phyloP scores from a whole-genome alignment of 108 stramenopile species.

The Bacterosira constricta region DNA sequence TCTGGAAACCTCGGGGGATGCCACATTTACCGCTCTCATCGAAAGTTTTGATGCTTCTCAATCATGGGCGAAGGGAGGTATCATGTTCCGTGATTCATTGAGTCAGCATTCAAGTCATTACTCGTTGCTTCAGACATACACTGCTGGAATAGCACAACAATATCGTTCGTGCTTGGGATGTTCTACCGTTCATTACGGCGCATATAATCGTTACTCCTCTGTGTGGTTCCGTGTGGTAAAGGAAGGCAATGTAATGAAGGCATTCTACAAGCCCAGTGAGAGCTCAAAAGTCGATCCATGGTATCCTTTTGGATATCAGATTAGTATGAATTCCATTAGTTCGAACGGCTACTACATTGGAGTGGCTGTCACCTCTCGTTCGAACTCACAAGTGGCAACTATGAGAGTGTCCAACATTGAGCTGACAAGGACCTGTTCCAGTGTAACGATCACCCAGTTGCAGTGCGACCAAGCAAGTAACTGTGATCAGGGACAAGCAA shows the following conservation, averaged over 20 bases:
- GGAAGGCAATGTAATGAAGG: conserved; percentile 27
- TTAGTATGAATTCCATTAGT: conserved; percentile 17
- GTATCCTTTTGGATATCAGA: conserved; percentile 28
- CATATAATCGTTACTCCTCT: background rate
- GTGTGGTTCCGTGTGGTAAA: conserved; percentile 40
- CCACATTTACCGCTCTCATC: conserved; percentile 23
- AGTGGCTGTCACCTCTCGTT: conserved; percentile 13
- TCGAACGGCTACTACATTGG: conserved; percentile 31
- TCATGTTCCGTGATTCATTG: conserved; percentile 32
- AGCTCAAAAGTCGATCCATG: conserved; percentile 12
- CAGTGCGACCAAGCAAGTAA: conserved; percentile 38
- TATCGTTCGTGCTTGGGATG: conserved; percentile 20
- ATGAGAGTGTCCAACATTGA: conserved; percentile 16
- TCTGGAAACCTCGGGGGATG: conserved; percentile 45
- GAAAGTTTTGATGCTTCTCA: conserved; percentile 4
- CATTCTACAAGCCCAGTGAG: conserved; percentile 24
- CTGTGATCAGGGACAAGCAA: conserved; percentile 17
- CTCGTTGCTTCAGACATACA: conserved; percentile 5
- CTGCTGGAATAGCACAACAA: conserved; percentile 19
- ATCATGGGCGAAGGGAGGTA: conserved; percentile 40
- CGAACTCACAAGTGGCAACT: conserved; percentile 3
- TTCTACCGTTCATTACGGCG: background rate
- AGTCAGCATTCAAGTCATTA: conserved; percentile 11
- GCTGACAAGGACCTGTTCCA: conserved; percentile 8
- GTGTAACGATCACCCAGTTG: conserved; percentile 3